Conservation (phyloP, 306 rosid species). For the Lathyrus tuberosus region DNA sequence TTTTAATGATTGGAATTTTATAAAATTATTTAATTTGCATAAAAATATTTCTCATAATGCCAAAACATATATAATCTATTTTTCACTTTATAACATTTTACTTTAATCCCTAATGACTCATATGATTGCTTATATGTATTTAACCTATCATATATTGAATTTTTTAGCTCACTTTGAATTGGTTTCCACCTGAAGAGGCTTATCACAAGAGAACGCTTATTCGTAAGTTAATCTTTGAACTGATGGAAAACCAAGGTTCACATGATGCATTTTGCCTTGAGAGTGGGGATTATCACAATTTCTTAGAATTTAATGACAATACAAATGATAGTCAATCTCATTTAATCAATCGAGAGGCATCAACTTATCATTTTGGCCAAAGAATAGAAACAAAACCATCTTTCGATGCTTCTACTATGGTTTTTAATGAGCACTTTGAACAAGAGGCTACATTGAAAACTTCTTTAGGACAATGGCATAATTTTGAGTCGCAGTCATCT, state of each 20-base stretch:
- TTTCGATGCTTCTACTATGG: slow-evolving; percentile 39
- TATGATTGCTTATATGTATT: not conserved
- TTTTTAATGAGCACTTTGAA: no score
- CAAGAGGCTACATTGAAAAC: no score
- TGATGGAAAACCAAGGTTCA: slow-evolving; percentile 45
- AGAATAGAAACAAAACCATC: slow-evolving; percentile 61
- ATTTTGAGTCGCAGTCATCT: no score
- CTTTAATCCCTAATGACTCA: not conserved
- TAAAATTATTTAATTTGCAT: not conserved
- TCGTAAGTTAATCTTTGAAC: slow-evolving; percentile 62
- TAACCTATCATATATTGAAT: slow-evolving; percentile 9
- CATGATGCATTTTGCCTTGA: no score
- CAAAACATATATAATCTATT: no score
- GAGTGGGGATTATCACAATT: no score
- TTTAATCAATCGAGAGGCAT: slow-evolving; percentile 39
- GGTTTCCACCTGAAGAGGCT: slow-evolving; percentile 84
- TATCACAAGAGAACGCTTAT: slow-evolving; percentile 73
- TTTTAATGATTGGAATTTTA: not conserved
- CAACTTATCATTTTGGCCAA: slow-evolving; percentile 49
- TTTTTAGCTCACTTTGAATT: slow-evolving; percentile 66
- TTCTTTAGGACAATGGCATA: no score
- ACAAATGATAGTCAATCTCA: no score
- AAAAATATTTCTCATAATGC: not conserved
- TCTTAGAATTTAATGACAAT: no score
- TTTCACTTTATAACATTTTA: slow-evolving; percentile 2